Conservation (phyloP, 352 stramenopile species). For the Elongisporangium prolatum region DNA sequence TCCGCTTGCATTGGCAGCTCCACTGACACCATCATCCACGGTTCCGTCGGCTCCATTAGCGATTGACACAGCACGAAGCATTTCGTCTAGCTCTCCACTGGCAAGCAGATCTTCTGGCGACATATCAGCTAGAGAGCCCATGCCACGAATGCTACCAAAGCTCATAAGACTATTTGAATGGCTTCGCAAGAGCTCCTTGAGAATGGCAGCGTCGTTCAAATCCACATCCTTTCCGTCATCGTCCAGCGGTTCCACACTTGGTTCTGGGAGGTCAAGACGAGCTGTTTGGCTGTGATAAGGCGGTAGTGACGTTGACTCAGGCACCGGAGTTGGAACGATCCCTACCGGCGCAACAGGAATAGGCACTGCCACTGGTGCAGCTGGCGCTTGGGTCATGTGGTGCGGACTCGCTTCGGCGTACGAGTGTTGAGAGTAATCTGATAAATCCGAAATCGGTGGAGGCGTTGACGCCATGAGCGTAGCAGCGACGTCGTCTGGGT, state of each 20-base stretch:
- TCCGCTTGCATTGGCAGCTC: neutral
- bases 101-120: constrained; percentile 71
- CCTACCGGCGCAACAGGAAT: neutral
- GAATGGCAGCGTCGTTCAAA: constrained; percentile 57
- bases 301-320: constrained; percentile 11
- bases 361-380: constrained; percentile 3
- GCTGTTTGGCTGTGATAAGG: constrained; percentile 8
- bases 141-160: constrained; percentile 43
- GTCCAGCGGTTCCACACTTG: constrained; percentile 52
- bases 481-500: constrained; percentile 50
- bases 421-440: neutral
- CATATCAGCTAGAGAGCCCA: constrained; percentile 67
- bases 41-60: constrained; percentile 13
- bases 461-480: constrained; percentile 28
- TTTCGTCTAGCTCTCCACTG: constrained; percentile 77
- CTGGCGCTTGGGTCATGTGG: constrained; percentile 6
- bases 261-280: constrained; percentile 38
- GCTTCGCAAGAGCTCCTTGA: constrained; percentile 64
- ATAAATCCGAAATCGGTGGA: constrained; percentile 7
- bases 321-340: constrained; percentile 3
- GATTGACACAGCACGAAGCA: constrained; percentile 68
- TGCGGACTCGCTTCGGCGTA: constrained; percentile 9
- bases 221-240: constrained; percentile 54
- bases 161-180: constrained; percentile 68
- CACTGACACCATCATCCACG: neutral